Percentiles rank a stretch among this genome's conserved stretches.
phyloP scores from a whole-genome alignment of 1,139 yeast species.

The Diutina ranongensis region DNA sequence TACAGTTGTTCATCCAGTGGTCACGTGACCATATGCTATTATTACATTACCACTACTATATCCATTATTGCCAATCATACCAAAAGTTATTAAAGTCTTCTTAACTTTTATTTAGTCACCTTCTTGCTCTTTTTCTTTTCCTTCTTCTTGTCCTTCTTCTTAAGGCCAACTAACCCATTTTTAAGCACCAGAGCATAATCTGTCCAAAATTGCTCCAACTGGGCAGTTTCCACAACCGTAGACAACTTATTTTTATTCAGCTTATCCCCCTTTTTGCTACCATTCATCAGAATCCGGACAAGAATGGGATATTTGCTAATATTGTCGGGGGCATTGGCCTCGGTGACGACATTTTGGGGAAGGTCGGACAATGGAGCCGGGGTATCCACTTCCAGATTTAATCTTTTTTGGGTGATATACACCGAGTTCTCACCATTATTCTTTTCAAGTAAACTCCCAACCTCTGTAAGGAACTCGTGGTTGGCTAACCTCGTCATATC shows the following conservation, averaged over 20 bases:
- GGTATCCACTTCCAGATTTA: constrained; percentile 18
- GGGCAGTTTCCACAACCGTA: constrained; percentile 48
- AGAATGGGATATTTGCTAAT: constrained; percentile 1
- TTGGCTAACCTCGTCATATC: constrained; percentile 29
- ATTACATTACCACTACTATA: no score
- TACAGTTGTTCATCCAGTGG: no score
- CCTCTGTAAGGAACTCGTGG: constrained; percentile 24
- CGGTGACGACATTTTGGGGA: constrained; percentile 23
- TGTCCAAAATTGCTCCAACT: constrained; percentile 58
- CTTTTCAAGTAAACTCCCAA: constrained; percentile 17
- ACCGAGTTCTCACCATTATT: constrained; percentile 31
- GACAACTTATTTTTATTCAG: constrained; percentile 36
- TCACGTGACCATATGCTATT: no score
- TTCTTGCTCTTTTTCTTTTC: constrained; percentile 41
- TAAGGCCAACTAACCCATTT: constrained; percentile 46
- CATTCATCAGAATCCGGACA: constrained; percentile 5
- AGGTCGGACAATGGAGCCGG: constrained; percentile 18
- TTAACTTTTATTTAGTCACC: constrained; percentile 14
- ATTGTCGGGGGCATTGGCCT: background rate
- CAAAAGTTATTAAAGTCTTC: no score
- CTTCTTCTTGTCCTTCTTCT: constrained; percentile 44
- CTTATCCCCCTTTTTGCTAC: background rate
- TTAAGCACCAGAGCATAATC: constrained; percentile 56
- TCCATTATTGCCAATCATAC: no score
- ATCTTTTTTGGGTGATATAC: constrained; percentile 32